Percentiles rank a stretch among this genome's conserved stretches.
These are phyloP conservation scores for Dentipellis sp. DNA, from an alignment of 768 basidiomycete species.

Conservation along the genomic window DNA sequence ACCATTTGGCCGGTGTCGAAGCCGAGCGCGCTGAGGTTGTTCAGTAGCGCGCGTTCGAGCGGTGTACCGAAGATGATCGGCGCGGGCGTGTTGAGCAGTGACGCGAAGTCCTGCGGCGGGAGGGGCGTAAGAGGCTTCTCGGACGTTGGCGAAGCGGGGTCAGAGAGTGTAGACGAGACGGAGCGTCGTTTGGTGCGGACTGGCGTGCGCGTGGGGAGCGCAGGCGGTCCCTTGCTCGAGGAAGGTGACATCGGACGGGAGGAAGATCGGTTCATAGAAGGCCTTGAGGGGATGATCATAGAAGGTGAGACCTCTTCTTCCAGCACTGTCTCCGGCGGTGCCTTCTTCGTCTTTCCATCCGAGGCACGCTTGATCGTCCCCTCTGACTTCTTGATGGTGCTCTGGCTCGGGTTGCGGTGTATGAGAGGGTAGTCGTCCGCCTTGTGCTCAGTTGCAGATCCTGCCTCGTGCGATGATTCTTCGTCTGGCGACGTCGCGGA, in stretches of 20 bases:
- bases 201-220: slow-evolving; percentile 74
- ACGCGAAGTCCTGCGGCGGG: slow-evolving; percentile 48
- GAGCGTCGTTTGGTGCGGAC: slow-evolving; percentile 94
- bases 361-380: neutral
- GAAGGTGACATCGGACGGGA: slow-evolving; percentile 19
- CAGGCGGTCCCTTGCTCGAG: slow-evolving; percentile 35
- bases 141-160: slow-evolving; percentile 39
- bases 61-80: slow-evolving; percentile 85
- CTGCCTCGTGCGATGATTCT: slow-evolving; percentile 4
- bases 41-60: slow-evolving; percentile 72
- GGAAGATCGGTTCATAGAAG: slow-evolving; percentile 14
- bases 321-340: slow-evolving; percentile 38
- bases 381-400: slow-evolving; percentile 42
- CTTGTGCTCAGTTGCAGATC: neutral
- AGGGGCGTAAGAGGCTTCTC: slow-evolving; percentile 23
- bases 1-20: slow-evolving; percentile 92
- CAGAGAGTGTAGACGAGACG: slow-evolving; percentile 79
- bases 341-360: slow-evolving; percentile 21
- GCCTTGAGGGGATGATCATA: neutral
- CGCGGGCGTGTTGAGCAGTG: slow-evolving; percentile 52
- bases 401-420: slow-evolving; percentile 46
- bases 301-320: slow-evolving; percentile 35
- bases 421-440: slow-evolving; percentile 23
- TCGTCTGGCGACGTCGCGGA: slow-evolving; percentile 53
- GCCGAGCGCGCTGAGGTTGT: slow-evolving; percentile 63